These are phyloP conservation scores for Apostasia shenzhenica DNA, from an alignment of 106 monocot genomes.

Conservation along the genomic window DNA sequence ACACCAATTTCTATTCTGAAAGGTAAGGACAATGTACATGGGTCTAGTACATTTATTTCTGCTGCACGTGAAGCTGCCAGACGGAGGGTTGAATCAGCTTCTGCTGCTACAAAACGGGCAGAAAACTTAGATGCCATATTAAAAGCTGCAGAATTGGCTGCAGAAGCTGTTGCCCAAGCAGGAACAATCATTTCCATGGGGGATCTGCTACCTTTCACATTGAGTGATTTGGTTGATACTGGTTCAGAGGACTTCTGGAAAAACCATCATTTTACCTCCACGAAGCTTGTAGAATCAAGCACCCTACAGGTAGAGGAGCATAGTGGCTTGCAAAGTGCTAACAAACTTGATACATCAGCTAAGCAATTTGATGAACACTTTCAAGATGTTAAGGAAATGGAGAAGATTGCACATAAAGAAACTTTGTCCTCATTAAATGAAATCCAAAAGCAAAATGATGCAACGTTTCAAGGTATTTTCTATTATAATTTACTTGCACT, in stretches of 20 bases:
- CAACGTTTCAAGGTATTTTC: conserved; percentile 31
- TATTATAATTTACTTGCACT: conserved; percentile 5
- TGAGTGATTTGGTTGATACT: conserved; percentile 57
- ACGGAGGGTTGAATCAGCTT: conserved; percentile 71
- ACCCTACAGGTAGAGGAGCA: conserved; percentile 7
- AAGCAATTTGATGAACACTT: conserved; percentile 10
- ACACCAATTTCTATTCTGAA: conserved; percentile 44
- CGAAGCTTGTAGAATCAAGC: conserved; percentile 12
- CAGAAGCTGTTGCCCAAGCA: conserved; percentile 85
- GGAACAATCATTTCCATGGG: conserved; percentile 80
- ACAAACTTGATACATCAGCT: conserved; percentile 10
- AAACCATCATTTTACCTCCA: conserved; percentile 10
- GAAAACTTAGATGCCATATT: conserved; percentile 90
- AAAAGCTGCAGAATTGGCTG: conserved; percentile 92
- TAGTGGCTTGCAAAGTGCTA: conserved; percentile 3
- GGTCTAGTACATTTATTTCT: conserved; percentile 48
- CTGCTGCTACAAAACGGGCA: conserved; percentile 79
- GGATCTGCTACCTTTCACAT: conserved; percentile 76
- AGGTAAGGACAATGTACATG: conserved; percentile 40
- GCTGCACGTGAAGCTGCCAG: conserved; percentile 59
- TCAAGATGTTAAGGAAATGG: conserved; percentile 12
- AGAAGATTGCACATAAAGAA: conserved; percentile 12
- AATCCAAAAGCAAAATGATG: conserved; percentile 8
- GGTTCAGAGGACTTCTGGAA: conserved; percentile 73
- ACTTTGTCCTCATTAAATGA: conserved; percentile 10